Percentiles rank a stretch among this genome's conserved stretches.
Evolutionary conservation across 2,329 filamentous ascomycete genomes (phyloP).

Genomic region (Talaromyces atroroseus): DNA sequence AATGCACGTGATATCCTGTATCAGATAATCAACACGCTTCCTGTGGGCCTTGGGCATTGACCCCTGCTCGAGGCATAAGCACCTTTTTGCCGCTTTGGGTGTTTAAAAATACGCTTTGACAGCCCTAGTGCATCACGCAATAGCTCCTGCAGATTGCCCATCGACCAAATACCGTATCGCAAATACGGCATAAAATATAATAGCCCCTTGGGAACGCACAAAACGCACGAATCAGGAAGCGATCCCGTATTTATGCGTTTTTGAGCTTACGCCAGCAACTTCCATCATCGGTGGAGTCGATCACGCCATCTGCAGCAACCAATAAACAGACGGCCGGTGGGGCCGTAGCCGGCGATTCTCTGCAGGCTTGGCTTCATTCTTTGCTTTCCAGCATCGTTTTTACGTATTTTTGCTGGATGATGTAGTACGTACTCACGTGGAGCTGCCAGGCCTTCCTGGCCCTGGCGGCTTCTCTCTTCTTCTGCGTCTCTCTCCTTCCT

Average conservation of each 20-base stretch:
- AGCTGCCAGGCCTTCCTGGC: background rate
- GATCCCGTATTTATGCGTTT: background rate
- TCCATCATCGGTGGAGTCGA: conserved; percentile 14
- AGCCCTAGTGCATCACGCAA: conserved; percentile 3
- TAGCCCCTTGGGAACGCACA: no score
- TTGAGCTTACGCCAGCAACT: background rate
- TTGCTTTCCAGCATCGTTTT: background rate
- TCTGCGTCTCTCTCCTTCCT: background rate
- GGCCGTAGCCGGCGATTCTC: no score
- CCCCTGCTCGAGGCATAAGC: background rate
- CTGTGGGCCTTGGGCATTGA: background rate
- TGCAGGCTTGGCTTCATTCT: background rate
- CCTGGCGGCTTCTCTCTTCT: background rate
- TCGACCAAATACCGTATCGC: background rate
- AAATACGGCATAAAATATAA: background rate
- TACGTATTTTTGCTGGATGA: no score
- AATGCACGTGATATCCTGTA: no score
- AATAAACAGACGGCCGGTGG: background rate
- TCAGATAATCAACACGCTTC: no score
- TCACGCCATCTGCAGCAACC: conserved; percentile 9
- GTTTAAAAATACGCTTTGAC: background rate
- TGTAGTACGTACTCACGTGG: background rate
- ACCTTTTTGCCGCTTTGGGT: background rate
- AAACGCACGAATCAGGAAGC: background rate
- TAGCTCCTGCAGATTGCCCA: conserved; percentile 6